Evolutionary conservation across 306 rosid species (phyloP), one percentile per base, ranked within the genome.

Genomic region (Alnus glutinosa): DNA sequence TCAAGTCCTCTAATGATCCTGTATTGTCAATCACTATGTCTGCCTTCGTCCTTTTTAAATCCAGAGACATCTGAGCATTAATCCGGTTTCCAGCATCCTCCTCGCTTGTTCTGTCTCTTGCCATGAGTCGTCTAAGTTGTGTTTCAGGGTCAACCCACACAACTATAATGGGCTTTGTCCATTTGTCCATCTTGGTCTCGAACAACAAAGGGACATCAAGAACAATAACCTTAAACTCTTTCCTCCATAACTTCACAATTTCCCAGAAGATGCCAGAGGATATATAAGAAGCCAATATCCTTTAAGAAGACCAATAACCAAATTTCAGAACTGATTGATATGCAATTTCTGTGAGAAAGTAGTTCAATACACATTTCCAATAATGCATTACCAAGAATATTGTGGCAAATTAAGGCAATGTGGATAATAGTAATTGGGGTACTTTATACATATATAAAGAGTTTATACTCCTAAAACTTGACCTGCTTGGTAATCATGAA

Each of bases 61-160:
- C 97, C 54, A 95, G 80, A 9, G 91, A 70, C 98, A 93, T 96
- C 79, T 90, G 99, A 84, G 96, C 87, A 79, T 83, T 88, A 28
- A 91, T 77, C 83, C 92, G 82, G 83, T 85, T 85, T 70, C 46
- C 75, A 9, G 94, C 97, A 71, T 93, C 94, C 74, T 87, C 97
- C 74, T 89, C 86, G 18, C 84, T 58, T 16, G 90, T 77, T 75
- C 71, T 57, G 77, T 91, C 99, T 78, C 96, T 88, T 0, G 85
- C 83, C 86, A 88, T 64, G 58, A 95, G 97, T 61, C 93, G 86
- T 23, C 18, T 84, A 55, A 88, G 88, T 83, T 95, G 98, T 2
- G 93, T 93, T 59, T 89, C 92, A 28, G 94, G 91, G 85, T 90
- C 94, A 79, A 93, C 93, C 97, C 97, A 96, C 5, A 93, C 97